These are phyloP conservation scores for Salvia miltiorrhiza DNA, from an alignment of 257 asterid genomes.

Conservation along the genomic window DNA sequence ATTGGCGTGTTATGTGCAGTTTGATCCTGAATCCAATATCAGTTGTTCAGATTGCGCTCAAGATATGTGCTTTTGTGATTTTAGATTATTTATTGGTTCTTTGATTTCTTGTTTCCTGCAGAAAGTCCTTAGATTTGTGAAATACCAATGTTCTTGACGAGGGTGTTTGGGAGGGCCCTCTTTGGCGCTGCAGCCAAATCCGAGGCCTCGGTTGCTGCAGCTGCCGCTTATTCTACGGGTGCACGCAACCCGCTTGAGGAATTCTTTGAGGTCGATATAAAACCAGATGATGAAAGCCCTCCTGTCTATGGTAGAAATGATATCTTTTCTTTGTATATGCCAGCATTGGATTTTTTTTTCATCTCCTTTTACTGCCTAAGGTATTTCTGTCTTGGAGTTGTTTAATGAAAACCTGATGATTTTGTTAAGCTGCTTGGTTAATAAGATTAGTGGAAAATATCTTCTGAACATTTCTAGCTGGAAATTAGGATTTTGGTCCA, in stretches of 20 bases:
- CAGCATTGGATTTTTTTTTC: background rate
- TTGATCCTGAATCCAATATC: background rate
- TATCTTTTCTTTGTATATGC: background rate
- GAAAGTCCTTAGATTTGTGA: constrained; percentile 15
- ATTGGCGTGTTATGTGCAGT: background rate
- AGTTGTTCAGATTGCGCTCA: background rate
- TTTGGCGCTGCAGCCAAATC: constrained; percentile 63
- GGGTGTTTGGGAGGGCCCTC: constrained; percentile 69
- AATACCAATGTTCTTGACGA: constrained; percentile 40
- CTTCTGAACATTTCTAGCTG: background rate
- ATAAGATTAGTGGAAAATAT: background rate
- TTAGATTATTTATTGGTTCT: background rate
- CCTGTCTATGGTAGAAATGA: constrained; percentile 60
- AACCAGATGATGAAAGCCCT: constrained; percentile 63
- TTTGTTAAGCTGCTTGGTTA: background rate
- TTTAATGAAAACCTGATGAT: background rate
- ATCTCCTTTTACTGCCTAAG: background rate
- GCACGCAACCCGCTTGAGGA: constrained; percentile 66
- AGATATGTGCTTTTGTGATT: constrained; percentile 2
- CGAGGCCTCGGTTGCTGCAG: constrained; percentile 53
- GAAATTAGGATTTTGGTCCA: background rate
- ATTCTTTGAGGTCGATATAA: constrained; percentile 71
- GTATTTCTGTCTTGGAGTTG: background rate
- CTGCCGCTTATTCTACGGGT: constrained; percentile 35
- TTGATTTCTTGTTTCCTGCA: constrained; percentile 7